Evolutionary conservation across 805 yeast species (phyloP).

Genomic region (Candida verbasci): DNA sequence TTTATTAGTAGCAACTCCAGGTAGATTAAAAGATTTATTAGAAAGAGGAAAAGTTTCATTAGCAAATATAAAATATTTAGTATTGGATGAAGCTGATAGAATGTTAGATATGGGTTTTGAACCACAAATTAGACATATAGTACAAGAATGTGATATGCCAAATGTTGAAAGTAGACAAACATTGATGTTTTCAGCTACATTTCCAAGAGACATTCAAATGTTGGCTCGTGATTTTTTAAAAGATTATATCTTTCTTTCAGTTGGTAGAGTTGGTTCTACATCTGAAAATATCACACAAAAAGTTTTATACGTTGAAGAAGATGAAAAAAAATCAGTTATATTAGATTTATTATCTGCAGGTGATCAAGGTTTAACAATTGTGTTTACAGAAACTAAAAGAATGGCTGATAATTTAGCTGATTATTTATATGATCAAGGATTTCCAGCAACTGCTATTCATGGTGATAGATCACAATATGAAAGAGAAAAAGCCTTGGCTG

Average conservation of each 20-base stretch:
- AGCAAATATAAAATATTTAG: constrained; percentile 85
- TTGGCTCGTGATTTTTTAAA: constrained; percentile 96
- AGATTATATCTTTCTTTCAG: constrained; percentile 92
- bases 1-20: constrained; percentile 96
- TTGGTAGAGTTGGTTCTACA: constrained; percentile 99
- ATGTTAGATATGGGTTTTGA: constrained; percentile 99
- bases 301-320: constrained; percentile 86
- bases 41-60: constrained; percentile 94
- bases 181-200: constrained; percentile 97
- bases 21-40: constrained; percentile 92
- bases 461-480: constrained; percentile 98
- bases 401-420: constrained; percentile 96
- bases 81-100: constrained; percentile 98
- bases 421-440: constrained; percentile 79
- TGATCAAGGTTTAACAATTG: constrained; percentile 81
- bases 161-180: constrained; percentile 88
- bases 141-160: constrained; percentile 98
- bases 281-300: constrained; percentile 97
- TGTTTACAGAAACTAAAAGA: constrained; percentile 97
- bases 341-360: constrained; percentile 78
- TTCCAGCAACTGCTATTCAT: constrained; percentile 98
- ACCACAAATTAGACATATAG: constrained; percentile 98
- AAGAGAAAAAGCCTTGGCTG: constrained; percentile 95
- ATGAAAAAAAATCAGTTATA: constrained; percentile 84
- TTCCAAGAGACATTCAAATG: constrained; percentile 96